A percentile compares a stretch with the other conserved stretches of the same genome.
These are phyloP conservation scores for Leccinum broughii DNA, from an alignment of 768 basidiomycete genomes.

Conservation along the genomic window DNA sequence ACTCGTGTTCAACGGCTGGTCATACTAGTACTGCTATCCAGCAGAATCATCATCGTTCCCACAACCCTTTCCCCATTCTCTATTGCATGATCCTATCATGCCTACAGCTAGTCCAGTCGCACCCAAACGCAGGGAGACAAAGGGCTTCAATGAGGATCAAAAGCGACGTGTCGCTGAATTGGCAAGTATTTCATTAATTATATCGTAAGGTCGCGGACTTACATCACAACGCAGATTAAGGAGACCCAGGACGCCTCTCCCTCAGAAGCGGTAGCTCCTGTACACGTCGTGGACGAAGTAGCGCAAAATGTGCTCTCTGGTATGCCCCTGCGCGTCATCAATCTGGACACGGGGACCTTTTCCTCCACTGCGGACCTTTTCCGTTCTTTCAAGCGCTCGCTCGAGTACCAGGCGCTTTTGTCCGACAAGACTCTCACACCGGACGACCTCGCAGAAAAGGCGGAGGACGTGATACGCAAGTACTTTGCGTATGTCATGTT, in stretches of 20 bases:
- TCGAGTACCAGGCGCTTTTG: constrained; percentile 15
- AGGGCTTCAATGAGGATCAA: neutral
- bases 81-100: constrained; percentile 16
- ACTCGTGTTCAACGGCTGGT: neutral
- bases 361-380: constrained; percentile 20
- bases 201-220: neutral
- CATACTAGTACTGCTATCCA: neutral
- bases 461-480: constrained; percentile 14
- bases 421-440: constrained; percentile 7
- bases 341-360: constrained; percentile 23
- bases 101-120: neutral
- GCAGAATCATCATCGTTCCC: constrained; percentile 6
- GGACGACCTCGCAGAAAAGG: constrained; percentile 15
- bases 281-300: constrained; percentile 19
- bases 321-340: constrained; percentile 28
- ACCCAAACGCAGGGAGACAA: constrained; percentile 3
- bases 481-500: constrained; percentile 31
- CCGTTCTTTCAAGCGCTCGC: constrained; percentile 16
- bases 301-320: constrained; percentile 17
- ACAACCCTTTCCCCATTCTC: constrained; percentile 6
- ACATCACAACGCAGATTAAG: neutral
- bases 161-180: neutral
- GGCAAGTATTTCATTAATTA: constrained; percentile 1
- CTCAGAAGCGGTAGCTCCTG: constrained; percentile 10
- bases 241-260: constrained; percentile 1